Base-by-base conservation (phyloP, 176 grass and related monocot species). In the Chrysopogon serrulatus region DNA sequence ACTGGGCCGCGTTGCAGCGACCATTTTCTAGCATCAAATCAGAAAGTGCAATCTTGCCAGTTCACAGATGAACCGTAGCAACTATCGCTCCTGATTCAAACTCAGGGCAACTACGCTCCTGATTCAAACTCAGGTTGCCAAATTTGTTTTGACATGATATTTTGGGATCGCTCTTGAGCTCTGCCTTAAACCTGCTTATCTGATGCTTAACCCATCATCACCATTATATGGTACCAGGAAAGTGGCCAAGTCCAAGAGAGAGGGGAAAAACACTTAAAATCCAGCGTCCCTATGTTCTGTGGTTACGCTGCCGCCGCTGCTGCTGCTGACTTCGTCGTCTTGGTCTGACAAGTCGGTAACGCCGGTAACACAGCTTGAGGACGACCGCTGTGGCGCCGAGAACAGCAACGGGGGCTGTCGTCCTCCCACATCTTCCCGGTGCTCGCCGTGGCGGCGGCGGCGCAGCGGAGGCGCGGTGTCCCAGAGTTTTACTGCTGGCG, bases 311-410 rank as follows among this genome's bases (percentile, higher is more conserved):
- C 19, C 32, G 65, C 84, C 77, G 26, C 24, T 71, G 59, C n/a
- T 8, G 65, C 84, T 85, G 87, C 73, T 90, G 57, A 92, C 88
- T 74, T 94, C 89, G 41, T 94, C 87, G 28, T 89, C 92, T 48
- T 87, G 70, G 61, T 91, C 81, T 3, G 78, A 41, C 13, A 79
- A 2, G 39, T 92, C 81, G 14, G 81, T 90, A 6, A 90, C 67
- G 42, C 92, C 81, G 14, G 87, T 92, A 8, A 92, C 67, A 43
- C 92, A 94, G 84, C 92, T 94, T 10, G 84, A 86, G n/a, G 81
- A 84, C 64, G 90, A 86, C n/a, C 77, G 32, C 41, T 81, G 78
- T 17, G 87, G 76, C 56, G 80, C 8, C 26, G 65, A 14, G n/a
- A 47, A 3, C 33, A 14, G 35, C 35, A 35, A 35, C 47, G 78